Base-by-base conservation (phyloP, 78 protist species). In the Emiliania huxleyi region DNA sequence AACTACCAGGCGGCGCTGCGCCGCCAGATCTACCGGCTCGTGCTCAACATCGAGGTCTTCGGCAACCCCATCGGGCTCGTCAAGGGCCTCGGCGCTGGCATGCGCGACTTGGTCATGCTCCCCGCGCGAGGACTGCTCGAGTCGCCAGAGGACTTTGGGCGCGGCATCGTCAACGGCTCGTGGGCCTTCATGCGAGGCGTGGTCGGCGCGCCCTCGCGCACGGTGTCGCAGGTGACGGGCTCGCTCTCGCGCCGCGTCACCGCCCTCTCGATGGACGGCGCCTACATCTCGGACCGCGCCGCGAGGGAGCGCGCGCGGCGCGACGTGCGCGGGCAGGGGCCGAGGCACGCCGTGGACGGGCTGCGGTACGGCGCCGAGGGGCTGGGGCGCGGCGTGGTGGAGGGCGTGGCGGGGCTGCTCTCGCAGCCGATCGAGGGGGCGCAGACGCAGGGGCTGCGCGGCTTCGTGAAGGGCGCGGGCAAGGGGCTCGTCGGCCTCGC, bases 21-120 rank as follows among this genome's bases (percentile, higher is more conserved):
- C 29, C 89, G 89, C 25, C 89, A 81, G 56, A 8, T 81, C 19
- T 81, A 81, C 89, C 42, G 44, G 89, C 49, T 81, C 12, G 40
- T 81, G 26, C 89, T 81, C 22, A 4, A 81, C 26, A 29, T 81
- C 56, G 89, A 81, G 8, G 52, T 26, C 38, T 42, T 81, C 40
- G 52, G 89, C 49, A 44, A 81, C 38, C 89, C 89, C 19, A 40
- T 23, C 23, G 52, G 37, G 0, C 38, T 81, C 89, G 89, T 44
- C 26, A 37, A 42, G 4, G 52, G 56, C 89, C 38, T 81, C 2
- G 89, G 56, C 38, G 56, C 40, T 23, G 89, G 89, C 37, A 56
- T 81, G 29, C 35, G 1, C 43, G 89, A 44, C 38, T 29, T 81
- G 4, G 3, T 81, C 56, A 19, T 44, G 35, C 35, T 42, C 44